Percentiles rank a stretch among this genome's conserved stretches.
Evolutionary conservation across 129 eudicot species (phyloP).

Genomic region (Arctium minus): DNA sequence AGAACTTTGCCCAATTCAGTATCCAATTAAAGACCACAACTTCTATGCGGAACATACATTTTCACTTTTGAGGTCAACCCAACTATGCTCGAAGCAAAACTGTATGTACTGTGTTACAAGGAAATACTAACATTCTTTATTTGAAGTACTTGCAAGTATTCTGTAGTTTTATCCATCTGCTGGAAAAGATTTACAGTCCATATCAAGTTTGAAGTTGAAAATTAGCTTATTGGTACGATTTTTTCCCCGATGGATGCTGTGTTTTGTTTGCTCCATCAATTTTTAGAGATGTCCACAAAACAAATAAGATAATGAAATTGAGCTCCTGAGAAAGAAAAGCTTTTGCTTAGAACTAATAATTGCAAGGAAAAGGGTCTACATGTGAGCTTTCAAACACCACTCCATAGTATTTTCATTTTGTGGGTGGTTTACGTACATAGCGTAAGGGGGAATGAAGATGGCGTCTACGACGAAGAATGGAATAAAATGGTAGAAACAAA

Average conservation of each 20-base stretch:
- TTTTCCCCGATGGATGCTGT: too few relatives aligned
- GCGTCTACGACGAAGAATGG: not conserved
- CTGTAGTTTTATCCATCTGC: not conserved
- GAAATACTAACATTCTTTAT: not conserved
- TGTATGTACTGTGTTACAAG: not conserved
- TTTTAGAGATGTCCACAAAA: not conserved
- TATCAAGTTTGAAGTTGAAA: not conserved
- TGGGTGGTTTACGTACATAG: not conserved
- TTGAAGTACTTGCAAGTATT: not conserved
- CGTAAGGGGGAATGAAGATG: not conserved
- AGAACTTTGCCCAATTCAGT: not conserved
- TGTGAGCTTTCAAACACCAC: not conserved
- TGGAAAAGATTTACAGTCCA: not conserved
- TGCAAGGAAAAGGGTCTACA: not conserved
- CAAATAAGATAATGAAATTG: not conserved
- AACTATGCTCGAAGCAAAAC: not conserved
- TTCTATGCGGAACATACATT: not conserved
- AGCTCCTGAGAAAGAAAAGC: not conserved
- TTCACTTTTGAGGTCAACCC: not conserved
- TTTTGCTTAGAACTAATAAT: not conserved
- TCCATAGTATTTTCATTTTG: not conserved
- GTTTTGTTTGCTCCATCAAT: not conserved
- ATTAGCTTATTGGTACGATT: not conserved
- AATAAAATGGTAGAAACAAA: not conserved
- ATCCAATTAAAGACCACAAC: not conserved